Evolutionary conservation across 495 filamentous ascomycete genomes (phyloP), one percentile per base, ranked within the genome.

Genomic region (Aspergillus homomorphus): DNA sequence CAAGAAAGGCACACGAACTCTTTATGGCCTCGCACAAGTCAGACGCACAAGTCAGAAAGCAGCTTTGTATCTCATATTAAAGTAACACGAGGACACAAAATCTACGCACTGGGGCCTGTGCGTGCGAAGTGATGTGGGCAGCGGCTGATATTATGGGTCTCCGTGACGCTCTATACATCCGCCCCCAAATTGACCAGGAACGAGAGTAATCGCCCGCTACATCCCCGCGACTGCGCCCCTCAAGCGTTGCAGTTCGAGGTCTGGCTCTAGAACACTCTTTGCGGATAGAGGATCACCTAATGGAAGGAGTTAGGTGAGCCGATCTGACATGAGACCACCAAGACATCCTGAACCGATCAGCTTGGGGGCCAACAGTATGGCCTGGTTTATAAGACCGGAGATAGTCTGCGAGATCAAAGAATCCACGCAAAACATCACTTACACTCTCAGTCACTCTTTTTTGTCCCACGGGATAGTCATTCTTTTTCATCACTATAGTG

Each of bases 141-240:
- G 10, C 8, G 33, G 33, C 10, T 38, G 33, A 5, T 38, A 12
- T 38, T 5, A 38, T 38, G 33, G 33, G 12, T 38, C 33, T 38
- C 33, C 8, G 12, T 12, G 33, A 38, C 8, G 28, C 28, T 23
- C 48, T 30, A 18, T 28, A 20, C 48, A 51, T 18, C 23, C 48
- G 48, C 48, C 48, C 48, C 48, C 48, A 51, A 51, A 18, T 28
- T 30, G 15, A 30, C 48, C 24, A 51, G 23, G 48, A 51, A 19
- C 26, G 26, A 50, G 46, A 14, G 14, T 26, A 2, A 19, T 28
- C 24, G 24, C 28, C 23, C 10, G 48, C 30, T 30, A 1, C 10
- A 7, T 19, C 28, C 19, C 23, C 23, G 15, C 20, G 21, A 26
- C 48, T 51, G 23, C 48, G 48, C 48, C 48, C 24, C 48, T 30